Percentiles rank a stretch among this genome's conserved stretches.
Conservation (phyloP, 2,329 filamentous ascomycete genomes). For the Metarhizium guizhouense region DNA sequence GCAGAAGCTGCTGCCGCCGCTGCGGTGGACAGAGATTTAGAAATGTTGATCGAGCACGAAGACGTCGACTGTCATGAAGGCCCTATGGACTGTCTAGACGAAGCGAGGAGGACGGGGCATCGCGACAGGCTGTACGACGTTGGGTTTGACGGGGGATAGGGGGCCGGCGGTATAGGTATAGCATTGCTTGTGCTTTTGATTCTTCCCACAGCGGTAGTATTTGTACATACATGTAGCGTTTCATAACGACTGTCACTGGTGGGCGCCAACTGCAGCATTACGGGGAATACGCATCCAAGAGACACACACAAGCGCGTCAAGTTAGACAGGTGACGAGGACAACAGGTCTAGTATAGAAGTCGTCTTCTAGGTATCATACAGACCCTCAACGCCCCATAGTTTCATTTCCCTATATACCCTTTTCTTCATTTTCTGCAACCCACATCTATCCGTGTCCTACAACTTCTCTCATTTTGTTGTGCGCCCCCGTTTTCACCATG, state of each 20-base stretch:
- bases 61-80: constrained; percentile 32
- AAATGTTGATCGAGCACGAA: constrained; percentile 41
- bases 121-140: constrained; percentile 21
- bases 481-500: not conserved
- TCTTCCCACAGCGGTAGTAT: too few species aligned
- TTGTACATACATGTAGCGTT: constrained; percentile 1
- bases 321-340: not conserved
- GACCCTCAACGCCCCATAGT: constrained; percentile 18
- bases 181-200: too few species aligned
- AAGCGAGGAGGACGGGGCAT: constrained; percentile 10
- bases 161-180: too few species aligned
- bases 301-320: not conserved
- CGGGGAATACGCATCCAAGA: not conserved
- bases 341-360: constrained; percentile 10
- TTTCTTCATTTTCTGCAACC: constrained; percentile 2
- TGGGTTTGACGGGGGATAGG: constrained; percentile 15
- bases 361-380: constrained; percentile 26
- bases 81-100: constrained; percentile 12
- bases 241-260: not conserved
- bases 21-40: constrained; percentile 39
- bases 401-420: not conserved
- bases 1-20: constrained; percentile 24
- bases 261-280: too few species aligned
- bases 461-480: not conserved
- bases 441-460: not conserved